Conservation (phyloP, 371 early-diverging fungal species). For the Mycotypha africana region DNA sequence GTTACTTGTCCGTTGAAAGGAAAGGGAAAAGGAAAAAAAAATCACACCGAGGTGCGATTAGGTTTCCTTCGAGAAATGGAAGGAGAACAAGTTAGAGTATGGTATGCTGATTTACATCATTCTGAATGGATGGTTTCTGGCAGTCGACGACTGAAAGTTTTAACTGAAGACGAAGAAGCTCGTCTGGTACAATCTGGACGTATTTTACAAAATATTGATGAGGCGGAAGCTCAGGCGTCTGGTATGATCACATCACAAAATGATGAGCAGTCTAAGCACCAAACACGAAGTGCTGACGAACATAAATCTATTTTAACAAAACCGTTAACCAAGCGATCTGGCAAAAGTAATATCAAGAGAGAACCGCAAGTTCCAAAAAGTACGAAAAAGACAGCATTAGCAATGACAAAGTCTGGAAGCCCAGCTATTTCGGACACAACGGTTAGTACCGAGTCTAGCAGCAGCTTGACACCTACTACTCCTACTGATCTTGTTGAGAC, state of each 20-base stretch:
- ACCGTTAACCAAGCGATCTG: too few relatives aligned
- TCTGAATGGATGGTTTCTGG: conserved; percentile 35
- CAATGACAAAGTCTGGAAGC: not conserved
- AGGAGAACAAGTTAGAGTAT: conserved; percentile 26
- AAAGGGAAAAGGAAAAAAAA: conserved; percentile 1
- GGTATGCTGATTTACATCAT: conserved; percentile 27
- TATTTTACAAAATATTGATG: conserved; percentile 1
- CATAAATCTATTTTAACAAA: too few relatives aligned
- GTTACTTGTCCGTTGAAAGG: conserved; percentile 17
- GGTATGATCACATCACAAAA: too few relatives aligned
- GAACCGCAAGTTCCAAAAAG: too few relatives aligned
- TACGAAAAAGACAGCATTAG: too few relatives aligned
- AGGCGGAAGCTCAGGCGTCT: not conserved
- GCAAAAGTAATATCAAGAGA: too few relatives aligned
- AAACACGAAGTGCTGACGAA: too few relatives aligned
- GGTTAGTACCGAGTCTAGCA: not conserved
- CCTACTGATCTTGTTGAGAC: too few relatives aligned
- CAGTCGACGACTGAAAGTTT: conserved; percentile 30
- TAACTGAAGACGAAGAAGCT: conserved; percentile 25
- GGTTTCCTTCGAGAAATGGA: conserved; percentile 34
- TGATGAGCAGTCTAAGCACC: too few relatives aligned
- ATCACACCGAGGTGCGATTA: conserved; percentile 17
- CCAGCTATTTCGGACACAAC: not conserved
- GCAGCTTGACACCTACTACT: too few relatives aligned
- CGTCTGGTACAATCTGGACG: not conserved